Conservation (phyloP, 371 early-diverging fungal genomes). For the Haplosporangium sp. region DNA sequence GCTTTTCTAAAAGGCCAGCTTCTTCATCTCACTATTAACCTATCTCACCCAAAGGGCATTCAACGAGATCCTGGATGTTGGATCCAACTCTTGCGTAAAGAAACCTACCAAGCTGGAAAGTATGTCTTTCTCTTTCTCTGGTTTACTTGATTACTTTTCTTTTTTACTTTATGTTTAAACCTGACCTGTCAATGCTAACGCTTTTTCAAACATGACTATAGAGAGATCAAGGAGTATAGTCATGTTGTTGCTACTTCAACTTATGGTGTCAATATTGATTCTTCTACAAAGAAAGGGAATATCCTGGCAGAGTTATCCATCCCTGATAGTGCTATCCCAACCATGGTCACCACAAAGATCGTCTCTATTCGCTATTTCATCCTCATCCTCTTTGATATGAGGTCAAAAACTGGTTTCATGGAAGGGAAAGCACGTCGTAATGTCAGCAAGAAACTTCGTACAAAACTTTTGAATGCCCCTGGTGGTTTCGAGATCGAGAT, state of each 20-base stretch:
- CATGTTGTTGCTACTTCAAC: conserved; percentile 17
- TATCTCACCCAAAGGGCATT: conserved; percentile 16
- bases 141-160: background rate
- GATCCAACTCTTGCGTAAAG: conserved; percentile 49
- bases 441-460: conserved; percentile 25
- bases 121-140: conserved; percentile 13
- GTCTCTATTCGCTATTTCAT: conserved; percentile 38
- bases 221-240: conserved; percentile 28
- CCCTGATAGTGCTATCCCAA: conserved; percentile 18
- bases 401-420: conserved; percentile 27
- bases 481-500: conserved; percentile 36
- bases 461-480: conserved; percentile 20
- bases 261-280: conserved; percentile 13
- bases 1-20: conserved; percentile 24
- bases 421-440: conserved; percentile 13
- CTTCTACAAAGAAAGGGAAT: conserved; percentile 7
- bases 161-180: no score
- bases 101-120: conserved; percentile 33
- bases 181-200: background rate
- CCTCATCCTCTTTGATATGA: conserved; percentile 38
- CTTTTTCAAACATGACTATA: background rate
- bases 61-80: conserved; percentile 42
- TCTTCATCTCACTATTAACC: conserved; percentile 11
- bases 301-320: conserved; percentile 19
- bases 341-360: conserved; percentile 37